Evolutionary conservation across 345 rosid species (phyloP).

Genomic region (Linum lewisii): DNA sequence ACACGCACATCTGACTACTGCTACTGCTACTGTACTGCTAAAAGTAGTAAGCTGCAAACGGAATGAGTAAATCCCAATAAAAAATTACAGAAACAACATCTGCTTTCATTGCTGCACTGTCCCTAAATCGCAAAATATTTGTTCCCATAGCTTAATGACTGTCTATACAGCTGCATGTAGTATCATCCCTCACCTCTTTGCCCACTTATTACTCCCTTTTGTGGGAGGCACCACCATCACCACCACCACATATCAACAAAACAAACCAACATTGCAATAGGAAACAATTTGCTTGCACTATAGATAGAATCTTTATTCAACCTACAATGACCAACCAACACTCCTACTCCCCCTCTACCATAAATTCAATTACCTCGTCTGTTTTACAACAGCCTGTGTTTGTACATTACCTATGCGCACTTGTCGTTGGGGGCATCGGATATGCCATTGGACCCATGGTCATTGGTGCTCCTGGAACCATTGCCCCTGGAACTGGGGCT

Average conservation of each 20-base stretch:
- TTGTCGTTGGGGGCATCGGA: slow-evolving; percentile 55
- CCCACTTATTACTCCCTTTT: not conserved
- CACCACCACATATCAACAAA: not conserved
- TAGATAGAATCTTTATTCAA: not conserved
- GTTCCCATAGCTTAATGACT: too few relatives aligned
- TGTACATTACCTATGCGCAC: slow-evolving; percentile 52
- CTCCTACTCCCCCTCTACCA: not conserved
- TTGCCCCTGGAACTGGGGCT: slow-evolving; percentile 46
- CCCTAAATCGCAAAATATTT: too few relatives aligned
- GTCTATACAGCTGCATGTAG: too few relatives aligned
- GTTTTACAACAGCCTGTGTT: not conserved
- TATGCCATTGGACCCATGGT: slow-evolving; percentile 60
- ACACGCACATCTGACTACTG: too few relatives aligned
- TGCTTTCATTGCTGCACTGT: too few relatives aligned
- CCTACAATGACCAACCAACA: not conserved
- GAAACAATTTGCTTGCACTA: not conserved
- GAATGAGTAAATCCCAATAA: too few relatives aligned
- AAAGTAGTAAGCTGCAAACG: too few relatives aligned
- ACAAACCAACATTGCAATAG: not conserved
- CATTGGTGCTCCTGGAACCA: slow-evolving; percentile 77
- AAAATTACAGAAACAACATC: too few relatives aligned
- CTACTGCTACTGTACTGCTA: too few relatives aligned
- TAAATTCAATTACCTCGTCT: not conserved
- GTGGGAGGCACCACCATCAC: not conserved
- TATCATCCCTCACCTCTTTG: too few relatives aligned